Conservation (phyloP, 805 yeast species). For the Candida nitratophila region DNA sequence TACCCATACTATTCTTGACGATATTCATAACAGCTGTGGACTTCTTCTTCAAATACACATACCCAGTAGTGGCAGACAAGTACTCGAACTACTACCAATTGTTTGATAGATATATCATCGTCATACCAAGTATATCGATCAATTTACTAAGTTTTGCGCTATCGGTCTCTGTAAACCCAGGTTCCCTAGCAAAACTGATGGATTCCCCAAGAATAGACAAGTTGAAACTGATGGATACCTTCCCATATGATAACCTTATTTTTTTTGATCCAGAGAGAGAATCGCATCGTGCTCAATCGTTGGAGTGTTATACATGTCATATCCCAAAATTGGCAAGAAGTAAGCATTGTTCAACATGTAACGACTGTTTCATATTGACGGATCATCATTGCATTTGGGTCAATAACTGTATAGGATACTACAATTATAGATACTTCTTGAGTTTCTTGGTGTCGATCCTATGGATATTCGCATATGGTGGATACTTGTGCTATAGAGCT, state of each 20-base stretch:
- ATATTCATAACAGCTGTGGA: slow-evolving; percentile 9
- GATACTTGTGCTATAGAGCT: slow-evolving; percentile 24
- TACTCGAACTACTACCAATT: neutral
- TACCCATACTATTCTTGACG: slow-evolving; percentile 34
- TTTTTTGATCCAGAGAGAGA: slow-evolving; percentile 25
- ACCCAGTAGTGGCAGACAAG: slow-evolving; percentile 9
- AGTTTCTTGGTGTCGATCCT: slow-evolving; percentile 28
- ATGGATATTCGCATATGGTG: slow-evolving; percentile 36
- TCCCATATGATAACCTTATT: slow-evolving; percentile 34
- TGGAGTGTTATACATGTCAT: slow-evolving; percentile 48
- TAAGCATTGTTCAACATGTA: slow-evolving; percentile 69
- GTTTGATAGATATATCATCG: slow-evolving; percentile 6
- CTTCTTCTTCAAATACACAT: slow-evolving; percentile 18
- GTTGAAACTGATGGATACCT: slow-evolving; percentile 10
- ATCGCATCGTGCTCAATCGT: slow-evolving; percentile 27
- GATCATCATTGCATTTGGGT: slow-evolving; percentile 60
- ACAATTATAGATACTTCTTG: slow-evolving; percentile 44
- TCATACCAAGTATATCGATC: slow-evolving; percentile 25
- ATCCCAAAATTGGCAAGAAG: slow-evolving; percentile 68
- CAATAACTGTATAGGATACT: slow-evolving; percentile 49
- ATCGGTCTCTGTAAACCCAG: slow-evolving; percentile 39
- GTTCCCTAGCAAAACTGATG: slow-evolving; percentile 20
- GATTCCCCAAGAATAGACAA: slow-evolving; percentile 5
- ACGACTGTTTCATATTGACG: slow-evolving; percentile 51
- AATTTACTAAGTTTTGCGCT: slow-evolving; percentile 30